Percentiles rank a stretch among this genome's conserved stretches.
Evolutionary conservation across 139 green algal species (phyloP).

Genomic region (Chlamydomonas schloesseri): DNA sequence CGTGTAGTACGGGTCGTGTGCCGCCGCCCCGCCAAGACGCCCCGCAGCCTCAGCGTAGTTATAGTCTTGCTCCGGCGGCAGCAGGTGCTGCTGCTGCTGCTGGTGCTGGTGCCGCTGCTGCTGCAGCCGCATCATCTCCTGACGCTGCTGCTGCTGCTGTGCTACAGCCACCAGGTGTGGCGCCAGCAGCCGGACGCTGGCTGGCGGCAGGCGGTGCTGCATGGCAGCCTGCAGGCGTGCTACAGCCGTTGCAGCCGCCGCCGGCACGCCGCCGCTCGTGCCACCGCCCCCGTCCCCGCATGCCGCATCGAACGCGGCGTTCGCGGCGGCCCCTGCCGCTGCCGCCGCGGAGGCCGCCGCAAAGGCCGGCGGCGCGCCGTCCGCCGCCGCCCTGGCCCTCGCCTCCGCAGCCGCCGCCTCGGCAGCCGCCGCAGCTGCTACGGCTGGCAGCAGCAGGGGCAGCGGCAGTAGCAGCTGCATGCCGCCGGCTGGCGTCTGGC

Average conservation of each 20-base stretch:
- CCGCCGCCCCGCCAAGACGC: too few species aligned
- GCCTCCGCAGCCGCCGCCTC: neutral
- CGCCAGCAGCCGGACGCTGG: constrained; percentile 5
- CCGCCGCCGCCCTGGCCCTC: too few species aligned
- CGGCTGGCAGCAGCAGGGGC: neutral
- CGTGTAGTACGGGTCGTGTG: too few species aligned
- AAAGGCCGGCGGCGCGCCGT: too few species aligned
- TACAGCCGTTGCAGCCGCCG: too few species aligned
- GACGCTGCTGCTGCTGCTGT: too few species aligned
- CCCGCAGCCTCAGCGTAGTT: too few species aligned
- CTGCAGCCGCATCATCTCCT: neutral
- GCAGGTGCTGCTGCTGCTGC: neutral
- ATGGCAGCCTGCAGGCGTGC: neutral
- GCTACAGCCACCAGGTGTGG: neutral
- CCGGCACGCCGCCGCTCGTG: neutral
- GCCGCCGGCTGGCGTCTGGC: too few species aligned
- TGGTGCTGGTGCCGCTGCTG: neutral
- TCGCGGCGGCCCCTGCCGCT: neutral
- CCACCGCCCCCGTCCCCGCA: neutral
- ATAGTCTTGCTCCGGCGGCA: neutral
- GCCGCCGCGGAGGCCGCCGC: too few species aligned
- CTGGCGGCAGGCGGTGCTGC: neutral
- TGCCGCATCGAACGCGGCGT: neutral
- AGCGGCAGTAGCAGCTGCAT: neutral
- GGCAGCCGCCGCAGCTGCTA: neutral